Percentiles rank a stretch among this genome's conserved stretches.
Evolutionary conservation across 1,284 basidiomycete species (phyloP).

Genomic region (Anthracocystis walkeri): DNA sequence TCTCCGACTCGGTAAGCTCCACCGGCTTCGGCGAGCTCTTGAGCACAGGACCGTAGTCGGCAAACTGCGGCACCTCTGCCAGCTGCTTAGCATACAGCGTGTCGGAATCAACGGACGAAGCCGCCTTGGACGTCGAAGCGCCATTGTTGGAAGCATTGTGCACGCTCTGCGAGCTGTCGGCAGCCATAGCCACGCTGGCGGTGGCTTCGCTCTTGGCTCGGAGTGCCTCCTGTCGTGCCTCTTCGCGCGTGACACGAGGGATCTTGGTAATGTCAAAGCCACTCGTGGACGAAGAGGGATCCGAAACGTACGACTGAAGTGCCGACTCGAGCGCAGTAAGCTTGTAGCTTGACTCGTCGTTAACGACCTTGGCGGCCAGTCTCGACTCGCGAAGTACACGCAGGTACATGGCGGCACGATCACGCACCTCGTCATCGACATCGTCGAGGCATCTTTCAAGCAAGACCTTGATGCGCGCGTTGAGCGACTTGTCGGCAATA

Average conservation of each 20-base stretch:
- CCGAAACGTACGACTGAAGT: conserved; percentile 59
- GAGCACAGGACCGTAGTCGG: conserved; percentile 85
- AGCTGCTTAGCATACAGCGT: conserved; percentile 86
- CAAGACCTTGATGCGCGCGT: conserved; percentile 83
- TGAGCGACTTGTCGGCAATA: conserved; percentile 81
- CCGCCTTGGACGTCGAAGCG: conserved; percentile 45
- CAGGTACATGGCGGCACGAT: conserved; percentile 93
- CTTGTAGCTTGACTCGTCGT: conserved; percentile 78
- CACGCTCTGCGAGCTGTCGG: conserved; percentile 56
- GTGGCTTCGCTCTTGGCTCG: conserved; percentile 64
- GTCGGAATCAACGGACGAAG: conserved; percentile 27
- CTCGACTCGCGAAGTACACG: conserved; percentile 79
- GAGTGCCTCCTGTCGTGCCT: conserved; percentile 60
- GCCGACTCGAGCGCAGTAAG: conserved; percentile 63
- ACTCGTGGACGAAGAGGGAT: conserved; percentile 49
- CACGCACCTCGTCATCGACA: conserved; percentile 98
- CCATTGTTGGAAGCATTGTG: conserved; percentile 46
- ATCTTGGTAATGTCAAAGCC: conserved; percentile 63
- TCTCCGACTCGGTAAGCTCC: conserved; percentile 94
- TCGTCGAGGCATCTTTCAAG: conserved; percentile 88
- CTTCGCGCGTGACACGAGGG: conserved; percentile 60
- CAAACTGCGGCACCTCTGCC: conserved; percentile 85
- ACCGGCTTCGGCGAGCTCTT: conserved; percentile 84
- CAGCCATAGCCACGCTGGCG: conserved; percentile 64
- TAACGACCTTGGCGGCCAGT: conserved; percentile 86